phyloP scores from a whole-genome alignment of 2,329 filamentous ascomycete species.

The Pseudocercospora crystallina region DNA sequence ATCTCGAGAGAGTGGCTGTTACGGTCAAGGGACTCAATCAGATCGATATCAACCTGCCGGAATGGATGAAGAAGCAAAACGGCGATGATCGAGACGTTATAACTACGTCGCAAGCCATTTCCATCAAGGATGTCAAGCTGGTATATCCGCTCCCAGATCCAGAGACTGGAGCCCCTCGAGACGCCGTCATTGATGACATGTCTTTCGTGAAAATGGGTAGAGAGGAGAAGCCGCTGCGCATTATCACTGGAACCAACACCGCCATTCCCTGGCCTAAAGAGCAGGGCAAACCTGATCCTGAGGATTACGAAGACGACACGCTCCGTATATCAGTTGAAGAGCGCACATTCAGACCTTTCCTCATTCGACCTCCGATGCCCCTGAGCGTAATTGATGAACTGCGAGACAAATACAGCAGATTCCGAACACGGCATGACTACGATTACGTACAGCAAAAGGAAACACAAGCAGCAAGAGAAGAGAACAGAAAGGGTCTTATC shows the following conservation, averaged over 20 bases:
- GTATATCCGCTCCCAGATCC: conserved; percentile 73
- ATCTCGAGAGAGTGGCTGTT: conserved; percentile 35
- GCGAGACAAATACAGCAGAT: conserved; percentile 76
- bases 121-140: conserved; percentile 72
- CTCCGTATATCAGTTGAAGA: conserved; percentile 72
- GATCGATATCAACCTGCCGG: conserved; percentile 43
- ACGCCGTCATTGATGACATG: conserved; percentile 68
- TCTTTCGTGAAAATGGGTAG: not conserved
- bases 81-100: conserved; percentile 35
- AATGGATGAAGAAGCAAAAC: conserved; percentile 44
- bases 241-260: conserved; percentile 70
- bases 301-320: conserved; percentile 68
- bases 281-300: conserved; percentile 44
- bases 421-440: conserved; percentile 75
- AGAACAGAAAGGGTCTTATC: conserved; percentile 42
- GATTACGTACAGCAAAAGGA: conserved; percentile 69
- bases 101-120: conserved; percentile 44
- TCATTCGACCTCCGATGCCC: conserved; percentile 78
- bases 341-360: conserved; percentile 72
- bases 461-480: conserved; percentile 55
- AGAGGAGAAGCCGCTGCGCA: conserved; percentile 37
- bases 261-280: conserved; percentile 72
- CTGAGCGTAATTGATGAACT: conserved; percentile 78
- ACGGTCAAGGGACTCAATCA: conserved; percentile 42
- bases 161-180: conserved; percentile 62